Evolutionary conservation across 352 stramenopile species (phyloP).

Genomic region (Phytophthora syringae): DNA sequence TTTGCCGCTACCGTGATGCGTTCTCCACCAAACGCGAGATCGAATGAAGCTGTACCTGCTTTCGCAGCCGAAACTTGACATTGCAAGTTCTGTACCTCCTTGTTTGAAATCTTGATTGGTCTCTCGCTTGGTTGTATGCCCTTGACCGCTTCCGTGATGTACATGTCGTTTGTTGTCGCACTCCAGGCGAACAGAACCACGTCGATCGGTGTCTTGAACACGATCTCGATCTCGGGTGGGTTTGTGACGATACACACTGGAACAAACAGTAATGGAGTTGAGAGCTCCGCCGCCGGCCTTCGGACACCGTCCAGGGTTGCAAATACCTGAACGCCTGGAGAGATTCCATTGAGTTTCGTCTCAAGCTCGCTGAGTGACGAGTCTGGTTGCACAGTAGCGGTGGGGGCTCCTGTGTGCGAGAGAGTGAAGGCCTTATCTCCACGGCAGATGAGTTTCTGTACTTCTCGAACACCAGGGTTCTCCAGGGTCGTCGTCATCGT

Average conservation of each 20-base stretch:
- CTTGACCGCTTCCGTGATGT: slow-evolving; percentile 65
- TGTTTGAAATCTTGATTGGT: slow-evolving; percentile 58
- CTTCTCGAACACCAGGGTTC: slow-evolving; percentile 72
- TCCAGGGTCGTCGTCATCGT: slow-evolving; percentile 56
- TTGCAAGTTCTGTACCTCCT: slow-evolving; percentile 56
- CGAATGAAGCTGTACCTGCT: slow-evolving; percentile 46
- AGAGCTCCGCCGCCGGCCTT: slow-evolving; percentile 30
- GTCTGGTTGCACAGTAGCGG: slow-evolving; percentile 40
- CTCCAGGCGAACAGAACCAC: slow-evolving; percentile 62
- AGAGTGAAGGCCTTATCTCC: slow-evolving; percentile 57
- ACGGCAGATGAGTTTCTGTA: slow-evolving; percentile 67
- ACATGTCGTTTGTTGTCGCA: slow-evolving; percentile 62
- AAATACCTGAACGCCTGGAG: slow-evolving; percentile 57
- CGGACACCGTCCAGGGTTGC: slow-evolving; percentile 25
- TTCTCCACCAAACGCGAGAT: slow-evolving; percentile 52
- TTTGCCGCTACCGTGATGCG: slow-evolving; percentile 47
- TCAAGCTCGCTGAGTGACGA: slow-evolving; percentile 60
- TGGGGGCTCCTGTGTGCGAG: slow-evolving; percentile 29
- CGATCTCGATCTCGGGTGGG: slow-evolving; percentile 48
- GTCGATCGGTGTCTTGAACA: slow-evolving; percentile 69
- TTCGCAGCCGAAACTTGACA: slow-evolving; percentile 54
- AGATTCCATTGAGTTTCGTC: slow-evolving; percentile 56
- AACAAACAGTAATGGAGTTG: slow-evolving; percentile 39
- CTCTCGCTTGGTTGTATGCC: slow-evolving; percentile 41
- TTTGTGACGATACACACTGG: slow-evolving; percentile 69